These are phyloP conservation scores for Fusarium sp. DNA, from an alignment of 2,329 filamentous ascomycete genomes.

Conservation along the genomic window DNA sequence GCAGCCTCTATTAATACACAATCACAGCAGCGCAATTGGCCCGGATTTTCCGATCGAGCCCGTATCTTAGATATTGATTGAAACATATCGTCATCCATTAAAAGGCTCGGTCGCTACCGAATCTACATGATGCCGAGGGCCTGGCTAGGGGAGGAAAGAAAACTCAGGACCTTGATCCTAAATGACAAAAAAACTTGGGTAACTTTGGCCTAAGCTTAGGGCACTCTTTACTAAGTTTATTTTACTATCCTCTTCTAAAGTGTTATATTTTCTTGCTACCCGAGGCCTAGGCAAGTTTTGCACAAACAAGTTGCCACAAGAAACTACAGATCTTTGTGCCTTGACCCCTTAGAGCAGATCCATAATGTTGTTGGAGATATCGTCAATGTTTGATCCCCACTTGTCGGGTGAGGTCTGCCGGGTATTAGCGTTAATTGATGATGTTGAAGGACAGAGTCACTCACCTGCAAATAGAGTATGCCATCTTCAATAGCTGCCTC, in stretches of 20 bases:
- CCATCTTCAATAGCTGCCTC: not conserved
- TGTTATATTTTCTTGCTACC: no score
- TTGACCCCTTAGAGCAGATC: not conserved
- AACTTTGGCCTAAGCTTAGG: no score
- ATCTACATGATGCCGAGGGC: fast-evolving
- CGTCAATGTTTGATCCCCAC: not conserved
- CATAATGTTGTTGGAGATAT: not conserved
- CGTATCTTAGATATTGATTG: not conserved
- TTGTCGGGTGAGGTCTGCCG: not conserved
- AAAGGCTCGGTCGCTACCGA: not conserved
- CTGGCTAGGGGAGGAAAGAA: not conserved
- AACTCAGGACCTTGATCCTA: no score
- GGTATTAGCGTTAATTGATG: fast-evolving
- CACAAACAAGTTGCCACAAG: not conserved
- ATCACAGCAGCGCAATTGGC: not conserved
- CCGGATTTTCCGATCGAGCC: not conserved
- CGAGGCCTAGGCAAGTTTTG: not conserved
- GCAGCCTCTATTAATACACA: not conserved
- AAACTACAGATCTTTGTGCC: fast-evolving
- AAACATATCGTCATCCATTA: no score
- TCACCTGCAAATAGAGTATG: not conserved
- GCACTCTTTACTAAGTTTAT: no score
- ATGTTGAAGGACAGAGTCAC: fast-evolving
- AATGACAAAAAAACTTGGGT: no score
- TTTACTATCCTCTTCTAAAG: no score